Base-by-base conservation (phyloP, 2,329 filamentous ascomycete genomes). In the Arthrinium puccinioides region DNA sequence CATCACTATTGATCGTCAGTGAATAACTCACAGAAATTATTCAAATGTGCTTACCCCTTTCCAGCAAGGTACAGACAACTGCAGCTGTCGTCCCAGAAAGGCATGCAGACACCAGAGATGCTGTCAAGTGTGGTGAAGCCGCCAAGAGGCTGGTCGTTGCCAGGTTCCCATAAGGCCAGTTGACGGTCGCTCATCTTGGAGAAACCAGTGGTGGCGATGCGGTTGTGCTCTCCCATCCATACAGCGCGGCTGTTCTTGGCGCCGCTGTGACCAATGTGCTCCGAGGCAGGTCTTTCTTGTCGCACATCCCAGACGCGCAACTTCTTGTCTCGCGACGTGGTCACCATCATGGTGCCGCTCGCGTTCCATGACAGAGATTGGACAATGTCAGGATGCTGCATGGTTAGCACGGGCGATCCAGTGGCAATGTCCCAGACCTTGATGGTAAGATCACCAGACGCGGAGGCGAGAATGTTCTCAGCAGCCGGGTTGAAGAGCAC, bases 121-220 rank as follows among this genome's bases (percentile, higher is more conserved):
- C 87, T 94, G 64, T 98, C 92, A 33, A 98, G 75, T 50, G 85
- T 84, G 52, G 78, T 82, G 67, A 96, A 96, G 13, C 88, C 89
- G 35, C 87, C 88, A 52, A 97, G 83, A 33, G 92, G 92, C 53
- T 94, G 83, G 24, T 80, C 77, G 46, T 79, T 82, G 50, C 89
- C 85, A 32, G 88, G 80, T 68, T 98, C 92, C 92, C 92, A 98
- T 25, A 98, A 73, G 37, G 86, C 92, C 50, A 98, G 74, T 62
- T 98, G 92, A 37, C 92, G 82, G 66, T 98, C 92, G 60, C 92
- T 97, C 92, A 97, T 97, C 59, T 82, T 85, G 35, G 89, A 96
- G 73, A 98, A 98, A 47, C 92, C 92, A 6, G 92, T 97, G 3
- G 92, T 97, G 37, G 87, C 92, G 54, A 98, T 82, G 47, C 90